Percentiles rank a stretch among this genome's conserved stretches.
Conservation (phyloP, 345 rosid genomes). For the Gossypium rotundifolium region DNA sequence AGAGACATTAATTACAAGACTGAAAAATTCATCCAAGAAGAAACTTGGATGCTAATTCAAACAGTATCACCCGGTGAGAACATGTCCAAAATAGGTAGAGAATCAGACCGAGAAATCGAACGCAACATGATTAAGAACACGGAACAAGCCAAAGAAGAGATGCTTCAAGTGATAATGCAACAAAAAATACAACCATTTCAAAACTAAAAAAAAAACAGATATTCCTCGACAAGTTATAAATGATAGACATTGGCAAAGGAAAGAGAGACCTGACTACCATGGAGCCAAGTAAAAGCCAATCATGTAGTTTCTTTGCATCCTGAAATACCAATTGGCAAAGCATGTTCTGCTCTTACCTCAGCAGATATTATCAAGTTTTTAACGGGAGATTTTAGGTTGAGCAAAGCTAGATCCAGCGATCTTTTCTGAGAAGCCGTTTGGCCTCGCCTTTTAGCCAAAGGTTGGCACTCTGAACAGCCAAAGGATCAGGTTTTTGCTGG, state of each 20-base stretch:
- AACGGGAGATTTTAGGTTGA: slow-evolving; percentile 41
- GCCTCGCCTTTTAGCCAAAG: slow-evolving; percentile 53
- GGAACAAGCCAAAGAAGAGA: too few relatives aligned
- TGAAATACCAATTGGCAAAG: slow-evolving; percentile 45
- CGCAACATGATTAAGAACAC: too few relatives aligned
- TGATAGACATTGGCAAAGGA: slow-evolving; percentile 32
- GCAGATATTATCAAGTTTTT: slow-evolving; percentile 41
- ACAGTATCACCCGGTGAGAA: too few relatives aligned
- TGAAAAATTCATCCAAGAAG: too few relatives aligned
- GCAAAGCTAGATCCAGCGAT: slow-evolving; percentile 48
- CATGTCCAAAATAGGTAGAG: too few relatives aligned
- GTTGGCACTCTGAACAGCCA: slow-evolving; percentile 56
- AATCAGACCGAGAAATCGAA: too few relatives aligned
- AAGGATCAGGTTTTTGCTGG: slow-evolving; percentile 29
- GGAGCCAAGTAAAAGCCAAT: slow-evolving; percentile 35
- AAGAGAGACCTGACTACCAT: slow-evolving; percentile 42
- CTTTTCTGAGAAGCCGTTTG: slow-evolving; percentile 63
- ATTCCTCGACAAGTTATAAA: not conserved
- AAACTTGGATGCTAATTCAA: too few relatives aligned
- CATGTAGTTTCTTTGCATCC: slow-evolving; percentile 21
- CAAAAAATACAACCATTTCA: not conserved
- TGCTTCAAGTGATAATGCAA: too few relatives aligned
- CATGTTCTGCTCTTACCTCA: slow-evolving; percentile 39
- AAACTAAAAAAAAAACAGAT: not conserved
- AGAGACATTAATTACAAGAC: too few relatives aligned